Conservation (phyloP, 2,329 filamentous ascomycete species). For the Periconia sp. region DNA sequence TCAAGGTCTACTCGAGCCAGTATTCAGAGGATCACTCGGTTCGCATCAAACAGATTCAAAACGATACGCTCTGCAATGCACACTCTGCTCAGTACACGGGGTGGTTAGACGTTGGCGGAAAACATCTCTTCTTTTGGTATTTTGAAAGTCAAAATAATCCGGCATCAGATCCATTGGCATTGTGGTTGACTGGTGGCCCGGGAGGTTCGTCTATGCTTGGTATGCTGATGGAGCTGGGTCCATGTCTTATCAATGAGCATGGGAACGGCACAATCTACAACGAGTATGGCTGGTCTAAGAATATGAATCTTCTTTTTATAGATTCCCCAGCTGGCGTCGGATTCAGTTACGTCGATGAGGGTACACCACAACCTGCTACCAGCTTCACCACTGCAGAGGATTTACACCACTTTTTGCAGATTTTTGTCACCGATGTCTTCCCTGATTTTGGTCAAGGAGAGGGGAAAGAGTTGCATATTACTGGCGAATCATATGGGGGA, state of each 20-base stretch:
- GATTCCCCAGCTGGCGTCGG: slow-evolving; percentile 44
- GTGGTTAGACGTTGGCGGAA: slow-evolving; percentile 41
- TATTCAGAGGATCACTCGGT: slow-evolving; percentile 36
- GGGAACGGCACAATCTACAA: slow-evolving; percentile 44
- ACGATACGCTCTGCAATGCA: slow-evolving; percentile 35
- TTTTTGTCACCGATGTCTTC: slow-evolving; percentile 51
- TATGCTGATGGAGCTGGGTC: slow-evolving; percentile 40
- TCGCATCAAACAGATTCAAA: slow-evolving; percentile 37
- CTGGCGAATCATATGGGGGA: slow-evolving; percentile 55
- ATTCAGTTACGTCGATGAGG: slow-evolving; percentile 42
- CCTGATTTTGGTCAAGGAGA: slow-evolving; percentile 42
- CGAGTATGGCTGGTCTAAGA: slow-evolving; percentile 42
- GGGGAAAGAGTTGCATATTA: slow-evolving; percentile 44
- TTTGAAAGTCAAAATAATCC: slow-evolving; percentile 45
- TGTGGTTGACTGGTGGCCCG: slow-evolving; percentile 48
- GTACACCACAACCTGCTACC: slow-evolving; percentile 33
- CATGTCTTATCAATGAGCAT: slow-evolving; percentile 42
- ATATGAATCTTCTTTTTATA: slow-evolving; percentile 41
- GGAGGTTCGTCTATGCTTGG: slow-evolving; percentile 42
- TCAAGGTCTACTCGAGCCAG: slow-evolving; percentile 34
- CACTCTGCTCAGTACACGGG: slow-evolving; percentile 40
- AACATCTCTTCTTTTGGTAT: slow-evolving; percentile 53
- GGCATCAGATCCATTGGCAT: slow-evolving; percentile 38
- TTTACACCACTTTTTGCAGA: slow-evolving; percentile 53
- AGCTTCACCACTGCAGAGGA: slow-evolving; percentile 51